Conservation (phyloP, 73 alveolate genomes). For the Effrenium voratum region DNA sequence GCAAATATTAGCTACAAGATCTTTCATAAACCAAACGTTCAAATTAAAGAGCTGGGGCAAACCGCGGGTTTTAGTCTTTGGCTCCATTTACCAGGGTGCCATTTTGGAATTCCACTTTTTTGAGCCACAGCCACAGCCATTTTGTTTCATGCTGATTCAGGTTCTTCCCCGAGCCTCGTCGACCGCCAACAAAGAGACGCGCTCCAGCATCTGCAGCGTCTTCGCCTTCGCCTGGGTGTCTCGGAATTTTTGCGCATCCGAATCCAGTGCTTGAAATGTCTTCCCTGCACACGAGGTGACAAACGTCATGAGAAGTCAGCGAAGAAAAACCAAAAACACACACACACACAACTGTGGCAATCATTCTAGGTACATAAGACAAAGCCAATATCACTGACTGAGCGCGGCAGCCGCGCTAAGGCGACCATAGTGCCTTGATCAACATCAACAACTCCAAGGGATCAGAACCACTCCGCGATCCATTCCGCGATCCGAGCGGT, state of each 20-base stretch:
- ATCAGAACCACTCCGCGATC: no score
- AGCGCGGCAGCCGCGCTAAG: no score
- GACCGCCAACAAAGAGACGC: constrained; percentile 38
- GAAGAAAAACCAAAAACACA: not conserved
- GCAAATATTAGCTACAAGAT: no score
- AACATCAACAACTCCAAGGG: no score
- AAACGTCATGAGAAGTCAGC: not conserved
- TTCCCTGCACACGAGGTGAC: no score
- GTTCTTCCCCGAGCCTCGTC: constrained; percentile 50
- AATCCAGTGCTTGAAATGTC: no score
- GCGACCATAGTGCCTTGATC: no score
- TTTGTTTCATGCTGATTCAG: not conserved
- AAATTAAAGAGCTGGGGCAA: not conserved
- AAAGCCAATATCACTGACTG: no score
- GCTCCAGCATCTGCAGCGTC: constrained; percentile 41
- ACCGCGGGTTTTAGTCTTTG: not conserved
- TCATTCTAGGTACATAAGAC: no score
- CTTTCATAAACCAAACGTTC: not conserved
- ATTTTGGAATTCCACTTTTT: not conserved
- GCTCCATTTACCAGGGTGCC: not conserved
- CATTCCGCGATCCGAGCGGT: no score
- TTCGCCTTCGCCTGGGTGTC: constrained; percentile 12
- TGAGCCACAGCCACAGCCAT: not conserved
- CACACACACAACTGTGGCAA: no score
- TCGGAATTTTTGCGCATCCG: no score